These are phyloP conservation scores for Anthostomella pinea DNA, from an alignment of 2,329 filamentous ascomycete species.

Conservation along the genomic window DNA sequence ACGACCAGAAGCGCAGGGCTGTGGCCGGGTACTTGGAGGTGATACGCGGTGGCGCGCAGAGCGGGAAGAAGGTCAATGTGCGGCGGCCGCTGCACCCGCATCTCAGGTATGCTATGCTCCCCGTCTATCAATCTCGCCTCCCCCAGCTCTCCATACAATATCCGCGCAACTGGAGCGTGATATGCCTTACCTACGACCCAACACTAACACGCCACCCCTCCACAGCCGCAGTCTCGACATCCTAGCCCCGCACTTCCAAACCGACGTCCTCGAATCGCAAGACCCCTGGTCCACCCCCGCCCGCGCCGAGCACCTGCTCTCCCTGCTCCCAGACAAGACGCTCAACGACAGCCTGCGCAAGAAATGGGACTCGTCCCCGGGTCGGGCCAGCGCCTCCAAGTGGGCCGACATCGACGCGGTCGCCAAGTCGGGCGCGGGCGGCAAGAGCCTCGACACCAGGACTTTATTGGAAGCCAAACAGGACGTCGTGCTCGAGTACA, in stretches of 20 bases:
- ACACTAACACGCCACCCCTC: too few relatives aligned
- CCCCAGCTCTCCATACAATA: too few relatives aligned
- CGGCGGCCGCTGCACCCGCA: slow-evolving; percentile 88
- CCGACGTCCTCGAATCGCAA: slow-evolving; percentile 77
- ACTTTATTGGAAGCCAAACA: slow-evolving; percentile 86
- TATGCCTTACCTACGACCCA: too few relatives aligned
- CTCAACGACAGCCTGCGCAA: slow-evolving; percentile 77
- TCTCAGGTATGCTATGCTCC: slow-evolving; percentile 54
- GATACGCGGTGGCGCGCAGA: slow-evolving; percentile 80
- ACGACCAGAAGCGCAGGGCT: slow-evolving; percentile 80
- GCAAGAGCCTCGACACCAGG: slow-evolving; percentile 66
- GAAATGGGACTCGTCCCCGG: slow-evolving; percentile 87
- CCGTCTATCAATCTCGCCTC: slow-evolving; percentile 16
- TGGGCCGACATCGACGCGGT: slow-evolving; percentile 92
- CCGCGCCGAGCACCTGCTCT: slow-evolving; percentile 72
- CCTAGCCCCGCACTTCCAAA: slow-evolving; percentile 78
- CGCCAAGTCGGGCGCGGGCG: slow-evolving; percentile 69
- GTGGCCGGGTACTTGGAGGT: slow-evolving; percentile 89
- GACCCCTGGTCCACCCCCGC: slow-evolving; percentile 76
- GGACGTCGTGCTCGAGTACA: slow-evolving; percentile 95
- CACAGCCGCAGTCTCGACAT: slow-evolving; percentile 74
- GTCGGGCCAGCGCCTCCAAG: slow-evolving; percentile 73
- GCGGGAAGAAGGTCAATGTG: slow-evolving; percentile 82
- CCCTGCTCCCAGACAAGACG: slow-evolving; percentile 76
- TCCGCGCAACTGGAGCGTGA: too few relatives aligned